Evolutionary conservation across 23 red algal genomes (phyloP).

Genomic region (Gracilariopsis chorda): DNA sequence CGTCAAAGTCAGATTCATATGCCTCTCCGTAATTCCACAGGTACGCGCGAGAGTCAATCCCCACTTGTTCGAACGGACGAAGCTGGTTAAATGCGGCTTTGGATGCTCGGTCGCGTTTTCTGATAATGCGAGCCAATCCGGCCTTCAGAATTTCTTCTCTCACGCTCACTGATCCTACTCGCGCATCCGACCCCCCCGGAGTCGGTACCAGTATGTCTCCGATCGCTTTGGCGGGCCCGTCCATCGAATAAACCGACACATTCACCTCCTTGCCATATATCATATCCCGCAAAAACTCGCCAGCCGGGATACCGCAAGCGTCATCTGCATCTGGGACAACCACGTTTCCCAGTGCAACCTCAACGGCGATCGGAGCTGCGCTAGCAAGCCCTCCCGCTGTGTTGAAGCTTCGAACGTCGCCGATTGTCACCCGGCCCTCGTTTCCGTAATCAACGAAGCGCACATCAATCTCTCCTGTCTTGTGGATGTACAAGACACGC

Average conservation of each 20-base stretch:
- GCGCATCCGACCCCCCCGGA: slow-evolving; percentile 17
- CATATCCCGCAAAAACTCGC: slow-evolving; percentile 60
- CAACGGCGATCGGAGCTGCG: slow-evolving; percentile 51
- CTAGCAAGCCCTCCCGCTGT: slow-evolving; percentile 5
- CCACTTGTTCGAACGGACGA: slow-evolving; percentile 69
- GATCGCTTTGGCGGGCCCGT: slow-evolving; percentile 32
- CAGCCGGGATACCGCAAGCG: slow-evolving; percentile 59
- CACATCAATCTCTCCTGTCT: slow-evolving; percentile 40
- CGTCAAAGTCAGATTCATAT: slow-evolving; percentile 80
- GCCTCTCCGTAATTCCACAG: slow-evolving; percentile 87
- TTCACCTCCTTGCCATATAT: slow-evolving; percentile 51
- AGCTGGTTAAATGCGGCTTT: slow-evolving; percentile 55
- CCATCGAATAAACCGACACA: slow-evolving; percentile 27
- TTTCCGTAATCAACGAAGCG: slow-evolving; percentile 86
- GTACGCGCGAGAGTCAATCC: slow-evolving; percentile 46
- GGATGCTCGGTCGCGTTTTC: slow-evolving; percentile 51
- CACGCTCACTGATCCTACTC: slow-evolving; percentile 21
- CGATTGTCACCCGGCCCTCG: slow-evolving; percentile 62
- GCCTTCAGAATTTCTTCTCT: slow-evolving; percentile 56
- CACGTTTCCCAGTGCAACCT: slow-evolving; percentile 51
- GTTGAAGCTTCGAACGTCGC: slow-evolving; percentile 39
- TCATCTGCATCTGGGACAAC: slow-evolving; percentile 70
- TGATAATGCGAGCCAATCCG: slow-evolving; percentile 75
- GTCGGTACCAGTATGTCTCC: slow-evolving; percentile 42
- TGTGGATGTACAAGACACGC: slow-evolving; percentile 35